These are phyloP conservation scores for Quercus berberidifolia DNA, from an alignment of 306 rosid species.

Conservation along the genomic window DNA sequence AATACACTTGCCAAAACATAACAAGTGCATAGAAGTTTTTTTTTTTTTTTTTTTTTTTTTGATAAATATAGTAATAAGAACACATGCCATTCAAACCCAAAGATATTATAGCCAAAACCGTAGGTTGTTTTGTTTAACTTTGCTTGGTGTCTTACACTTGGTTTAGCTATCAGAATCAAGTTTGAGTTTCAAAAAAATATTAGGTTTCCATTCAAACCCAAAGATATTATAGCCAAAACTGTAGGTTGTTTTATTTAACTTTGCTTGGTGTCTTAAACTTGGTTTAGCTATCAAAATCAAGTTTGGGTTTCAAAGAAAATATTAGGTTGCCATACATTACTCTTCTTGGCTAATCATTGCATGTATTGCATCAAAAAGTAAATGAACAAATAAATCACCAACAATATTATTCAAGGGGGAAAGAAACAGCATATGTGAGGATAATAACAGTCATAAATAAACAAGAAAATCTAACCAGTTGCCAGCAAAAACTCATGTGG, in stretches of 20 bases:
- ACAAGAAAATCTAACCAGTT: slow-evolving; percentile 65
- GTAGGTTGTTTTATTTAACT: too few species aligned
- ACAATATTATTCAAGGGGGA: neutral
- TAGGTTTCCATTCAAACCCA: neutral
- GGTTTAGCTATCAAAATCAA: neutral
- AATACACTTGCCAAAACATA: neutral
- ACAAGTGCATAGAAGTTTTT: neutral
- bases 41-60: neutral
- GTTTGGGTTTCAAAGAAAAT: neutral
- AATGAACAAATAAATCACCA: neutral
- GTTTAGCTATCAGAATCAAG: neutral
- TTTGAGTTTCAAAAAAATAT: neutral
- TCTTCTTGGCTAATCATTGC: neutral
- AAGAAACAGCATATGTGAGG: neutral
- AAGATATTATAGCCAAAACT: neutral
- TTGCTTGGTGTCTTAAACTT: neutral
- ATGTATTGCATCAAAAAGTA: neutral
- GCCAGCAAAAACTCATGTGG: slow-evolving; percentile 96
- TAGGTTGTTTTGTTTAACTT: too few species aligned
- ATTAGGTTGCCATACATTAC: neutral
- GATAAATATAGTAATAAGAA: neutral
- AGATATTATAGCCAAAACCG: neutral
- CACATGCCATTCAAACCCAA: neutral
- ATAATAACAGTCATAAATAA: neutral
- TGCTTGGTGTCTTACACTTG: neutral